phyloP scores from a whole-genome alignment of 176 grass and related monocot genomes.

The Avena insularis region DNA sequence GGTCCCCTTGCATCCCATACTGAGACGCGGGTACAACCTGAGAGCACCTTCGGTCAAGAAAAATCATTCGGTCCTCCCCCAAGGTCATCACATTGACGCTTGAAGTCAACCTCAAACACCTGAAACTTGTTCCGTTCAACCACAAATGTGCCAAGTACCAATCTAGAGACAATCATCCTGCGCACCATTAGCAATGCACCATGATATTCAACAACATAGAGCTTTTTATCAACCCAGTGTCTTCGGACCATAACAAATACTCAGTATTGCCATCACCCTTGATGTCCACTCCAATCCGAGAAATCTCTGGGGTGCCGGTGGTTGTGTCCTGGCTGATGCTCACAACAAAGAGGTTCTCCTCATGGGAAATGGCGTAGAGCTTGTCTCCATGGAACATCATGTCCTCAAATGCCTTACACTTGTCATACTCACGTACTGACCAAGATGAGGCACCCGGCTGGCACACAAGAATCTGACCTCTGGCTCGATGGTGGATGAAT shows the following conservation, averaged over 20 bases:
- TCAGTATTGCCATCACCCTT: background rate
- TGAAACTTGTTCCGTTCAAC: constrained; percentile 1
- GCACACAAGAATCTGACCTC: background rate
- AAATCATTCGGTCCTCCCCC: background rate
- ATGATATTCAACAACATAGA: background rate
- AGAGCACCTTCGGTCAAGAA: constrained; percentile 11
- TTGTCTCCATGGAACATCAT: background rate
- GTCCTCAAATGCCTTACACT: background rate
- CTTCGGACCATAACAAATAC: background rate
- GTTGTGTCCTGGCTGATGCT: background rate
- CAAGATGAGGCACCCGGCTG: background rate
- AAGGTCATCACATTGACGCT: background rate
- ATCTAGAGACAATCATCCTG: background rate
- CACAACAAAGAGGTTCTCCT: constrained; percentile 1
- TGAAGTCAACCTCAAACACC: constrained; percentile 4
- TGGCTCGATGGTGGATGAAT: background rate
- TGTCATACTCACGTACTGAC: constrained; percentile 8
- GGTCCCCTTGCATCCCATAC: background rate
- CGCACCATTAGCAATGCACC: constrained; percentile 6
- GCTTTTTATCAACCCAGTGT: background rate
- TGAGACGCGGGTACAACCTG: background rate
- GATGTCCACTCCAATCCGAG: background rate
- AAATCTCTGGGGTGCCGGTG: background rate
- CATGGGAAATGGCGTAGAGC: background rate
- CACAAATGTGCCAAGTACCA: background rate